Evolutionary conservation across 768 basidiomycete species (phyloP).

Genomic region (Pleurotus djamor): DNA sequence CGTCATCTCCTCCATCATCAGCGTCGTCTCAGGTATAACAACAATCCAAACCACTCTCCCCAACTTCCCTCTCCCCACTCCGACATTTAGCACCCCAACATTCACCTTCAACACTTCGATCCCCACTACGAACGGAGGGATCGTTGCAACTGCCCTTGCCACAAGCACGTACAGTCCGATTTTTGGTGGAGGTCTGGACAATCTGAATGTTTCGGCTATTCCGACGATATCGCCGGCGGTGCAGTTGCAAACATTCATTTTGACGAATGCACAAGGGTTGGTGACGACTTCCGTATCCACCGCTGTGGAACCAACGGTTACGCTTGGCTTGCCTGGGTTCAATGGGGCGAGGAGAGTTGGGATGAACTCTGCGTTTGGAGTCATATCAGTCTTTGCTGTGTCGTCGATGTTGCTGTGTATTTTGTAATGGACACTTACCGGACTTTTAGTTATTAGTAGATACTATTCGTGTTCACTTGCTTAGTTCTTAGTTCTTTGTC

Average conservation of each 20-base stretch:
- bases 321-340: constrained; percentile 63
- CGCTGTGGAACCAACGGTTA: constrained; percentile 39
- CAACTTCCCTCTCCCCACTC: constrained; percentile 67
- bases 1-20: constrained; percentile 47
- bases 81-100: constrained; percentile 56
- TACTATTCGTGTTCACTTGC: no score
- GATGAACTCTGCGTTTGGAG: no score
- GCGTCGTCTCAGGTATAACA: constrained; percentile 48
- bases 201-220: constrained; percentile 47
- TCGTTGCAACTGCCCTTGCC: constrained; percentile 61
- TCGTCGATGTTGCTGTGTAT: no score
- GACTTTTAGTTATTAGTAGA: no score
- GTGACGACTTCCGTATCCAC: constrained; percentile 55
- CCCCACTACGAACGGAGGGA: constrained; percentile 47
- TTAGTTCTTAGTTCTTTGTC: no score
- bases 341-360: constrained; percentile 35
- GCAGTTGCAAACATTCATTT: constrained; percentile 49
- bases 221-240: constrained; percentile 53
- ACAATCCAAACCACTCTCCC: constrained; percentile 70
- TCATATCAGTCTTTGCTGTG: no score
- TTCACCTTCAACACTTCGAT: constrained; percentile 74
- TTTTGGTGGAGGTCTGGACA: constrained; percentile 32
- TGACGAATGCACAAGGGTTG: constrained; percentile 55
- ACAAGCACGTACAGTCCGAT: constrained; percentile 71
- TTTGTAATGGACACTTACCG: no score